Percentiles rank a stretch among this genome's conserved stretches.
Conservation (phyloP, 2,329 filamentous ascomycete genomes). For the Stachybotrys chartarum region DNA sequence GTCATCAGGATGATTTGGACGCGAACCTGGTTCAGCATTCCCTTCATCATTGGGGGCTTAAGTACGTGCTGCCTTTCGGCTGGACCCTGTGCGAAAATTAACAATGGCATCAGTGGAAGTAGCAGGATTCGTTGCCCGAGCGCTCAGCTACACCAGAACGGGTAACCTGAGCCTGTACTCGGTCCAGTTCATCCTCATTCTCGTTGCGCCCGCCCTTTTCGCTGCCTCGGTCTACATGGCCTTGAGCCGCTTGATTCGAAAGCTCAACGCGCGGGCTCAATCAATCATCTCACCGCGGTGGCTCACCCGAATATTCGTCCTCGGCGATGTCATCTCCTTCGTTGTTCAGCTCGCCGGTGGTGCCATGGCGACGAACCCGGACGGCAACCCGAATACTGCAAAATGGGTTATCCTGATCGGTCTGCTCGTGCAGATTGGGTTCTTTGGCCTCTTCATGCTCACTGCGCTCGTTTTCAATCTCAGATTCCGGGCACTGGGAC, state of each 20-base stretch:
- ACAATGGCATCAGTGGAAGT: not conserved
- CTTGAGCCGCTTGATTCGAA: not conserved
- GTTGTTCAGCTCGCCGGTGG: not conserved
- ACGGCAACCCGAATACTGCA: not conserved
- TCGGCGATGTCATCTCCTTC: not conserved
- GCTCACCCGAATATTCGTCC: not conserved
- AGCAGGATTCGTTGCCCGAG: not conserved
- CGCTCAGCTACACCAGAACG: not conserved
- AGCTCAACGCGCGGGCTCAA: not conserved
- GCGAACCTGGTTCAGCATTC: conserved; percentile 42
- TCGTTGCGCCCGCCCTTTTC: not conserved
- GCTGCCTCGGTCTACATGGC: not conserved
- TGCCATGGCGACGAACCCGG: not conserved
- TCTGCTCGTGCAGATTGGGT: not conserved
- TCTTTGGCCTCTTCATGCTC: not conserved
- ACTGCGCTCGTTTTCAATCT: not conserved
- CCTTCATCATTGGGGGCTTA: conserved; percentile 38
- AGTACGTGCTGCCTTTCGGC: conserved; percentile 27
- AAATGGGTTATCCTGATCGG: not conserved
- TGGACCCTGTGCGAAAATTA: not conserved
- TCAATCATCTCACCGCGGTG: not conserved
- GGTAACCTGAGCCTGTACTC: not conserved
- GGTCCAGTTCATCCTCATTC: not conserved
- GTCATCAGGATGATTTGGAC: conserved; percentile 35
- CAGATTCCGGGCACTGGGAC: not conserved